Conservation (phyloP, 805 yeast genomes). For the Yarrowia divulgata region DNA sequence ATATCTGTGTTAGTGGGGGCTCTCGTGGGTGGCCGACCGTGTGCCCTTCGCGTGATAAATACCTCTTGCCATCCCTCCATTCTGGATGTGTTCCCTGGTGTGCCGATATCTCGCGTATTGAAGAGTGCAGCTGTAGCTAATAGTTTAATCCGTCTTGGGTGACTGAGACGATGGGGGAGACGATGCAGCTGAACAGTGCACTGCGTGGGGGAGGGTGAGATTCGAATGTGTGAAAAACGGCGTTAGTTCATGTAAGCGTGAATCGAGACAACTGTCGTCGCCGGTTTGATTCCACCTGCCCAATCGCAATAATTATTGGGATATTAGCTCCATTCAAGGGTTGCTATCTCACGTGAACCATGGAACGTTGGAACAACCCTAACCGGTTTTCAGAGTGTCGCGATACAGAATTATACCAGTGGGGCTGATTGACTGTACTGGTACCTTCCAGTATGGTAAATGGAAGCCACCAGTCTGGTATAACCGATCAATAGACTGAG, state of each 20-base stretch:
- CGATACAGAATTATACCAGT: neutral
- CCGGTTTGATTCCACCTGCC: neutral
- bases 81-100: slow-evolving; percentile 22
- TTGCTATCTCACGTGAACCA: slow-evolving; percentile 28
- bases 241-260: neutral
- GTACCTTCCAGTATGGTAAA: no score
- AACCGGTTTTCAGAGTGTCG: neutral
- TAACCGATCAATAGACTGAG: no score
- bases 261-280: neutral
- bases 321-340: neutral
- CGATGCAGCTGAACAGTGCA: slow-evolving; percentile 10
- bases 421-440: no score
- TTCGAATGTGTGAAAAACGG: no score
- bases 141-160: slow-evolving; percentile 28
- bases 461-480: no score
- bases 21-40: neutral
- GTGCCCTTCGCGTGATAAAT: neutral
- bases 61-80: slow-evolving; percentile 45
- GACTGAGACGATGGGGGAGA: neutral
- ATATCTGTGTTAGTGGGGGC: slow-evolving; percentile 39
- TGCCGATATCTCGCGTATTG: slow-evolving; percentile 32
- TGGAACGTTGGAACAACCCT: slow-evolving; percentile 5
- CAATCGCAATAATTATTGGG: neutral
- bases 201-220: neutral
- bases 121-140: slow-evolving; percentile 34